A percentile compares a stretch with the other conserved stretches of the same genome.
Conservation (phyloP, 2,329 filamentous ascomycete genomes). For the Fusarium penzigii region DNA sequence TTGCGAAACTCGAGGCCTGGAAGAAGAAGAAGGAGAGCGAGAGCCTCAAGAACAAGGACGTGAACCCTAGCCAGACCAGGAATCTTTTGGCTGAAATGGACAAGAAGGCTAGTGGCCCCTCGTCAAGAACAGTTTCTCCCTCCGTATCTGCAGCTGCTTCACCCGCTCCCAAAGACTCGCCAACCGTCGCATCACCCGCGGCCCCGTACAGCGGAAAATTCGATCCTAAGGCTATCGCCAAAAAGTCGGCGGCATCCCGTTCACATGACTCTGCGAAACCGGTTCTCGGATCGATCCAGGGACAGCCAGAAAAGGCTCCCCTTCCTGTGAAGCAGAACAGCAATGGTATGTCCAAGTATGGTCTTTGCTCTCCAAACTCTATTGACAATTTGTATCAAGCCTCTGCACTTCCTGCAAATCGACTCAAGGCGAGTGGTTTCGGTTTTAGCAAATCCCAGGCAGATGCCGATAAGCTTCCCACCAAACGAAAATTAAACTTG, state of each 20-base stretch:
- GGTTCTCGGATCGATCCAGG: slow-evolving; percentile 49
- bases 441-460: slow-evolving; percentile 70
- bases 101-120: slow-evolving; percentile 60
- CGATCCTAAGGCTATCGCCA: slow-evolving; percentile 82
- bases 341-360: slow-evolving; percentile 36
- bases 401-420: slow-evolving; percentile 65
- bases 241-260: slow-evolving; percentile 67
- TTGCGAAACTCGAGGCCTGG: slow-evolving; percentile 86
- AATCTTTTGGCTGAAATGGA: slow-evolving; percentile 74
- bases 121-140: slow-evolving; percentile 50
- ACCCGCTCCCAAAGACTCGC: slow-evolving; percentile 44
- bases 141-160: slow-evolving; percentile 52
- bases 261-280: slow-evolving; percentile 53
- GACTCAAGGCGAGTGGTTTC: slow-evolving; percentile 78
- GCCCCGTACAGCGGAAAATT: slow-evolving; percentile 75
- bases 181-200: slow-evolving; percentile 52
- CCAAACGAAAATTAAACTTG: slow-evolving; percentile 77
- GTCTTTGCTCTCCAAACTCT: neutral
- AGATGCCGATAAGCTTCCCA: slow-evolving; percentile 65
- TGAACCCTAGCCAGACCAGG: slow-evolving; percentile 63
- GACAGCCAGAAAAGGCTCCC: slow-evolving; percentile 38
- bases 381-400: slow-evolving; percentile 36
- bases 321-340: slow-evolving; percentile 34
- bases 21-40: slow-evolving; percentile 85
- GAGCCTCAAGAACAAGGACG: slow-evolving; percentile 70